phyloP scores from a whole-genome alignment of 768 basidiomycete species.

The Lepiota venenata region DNA sequence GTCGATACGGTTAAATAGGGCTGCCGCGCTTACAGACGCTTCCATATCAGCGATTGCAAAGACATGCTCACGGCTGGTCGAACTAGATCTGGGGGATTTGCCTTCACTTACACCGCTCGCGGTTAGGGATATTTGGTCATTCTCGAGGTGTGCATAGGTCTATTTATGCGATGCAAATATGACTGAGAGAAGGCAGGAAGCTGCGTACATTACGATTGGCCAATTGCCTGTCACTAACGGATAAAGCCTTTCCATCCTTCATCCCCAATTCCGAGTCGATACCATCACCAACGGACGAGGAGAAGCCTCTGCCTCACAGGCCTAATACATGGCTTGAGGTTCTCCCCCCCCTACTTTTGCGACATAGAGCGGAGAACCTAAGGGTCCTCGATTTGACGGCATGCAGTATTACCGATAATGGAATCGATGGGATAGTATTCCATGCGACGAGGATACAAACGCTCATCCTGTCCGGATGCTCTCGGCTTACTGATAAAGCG shows the following conservation, averaged over 20 bases:
- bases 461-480: conserved; percentile 76
- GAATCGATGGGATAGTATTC: conserved; percentile 67
- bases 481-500: conserved; percentile 65
- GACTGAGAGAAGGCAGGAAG: conserved; percentile 38
- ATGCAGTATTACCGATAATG: conserved; percentile 74
- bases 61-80: conserved; percentile 72
- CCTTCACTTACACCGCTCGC: conserved; percentile 64
- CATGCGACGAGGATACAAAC: conserved; percentile 78
- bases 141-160: conserved; percentile 47
- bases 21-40: conserved; percentile 56
- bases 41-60: conserved; percentile 69
- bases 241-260: conserved; percentile 67
- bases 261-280: conserved; percentile 12
- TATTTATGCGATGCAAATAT: background rate
- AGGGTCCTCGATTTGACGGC: conserved; percentile 76
- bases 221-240: conserved; percentile 73
- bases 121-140: conserved; percentile 79
- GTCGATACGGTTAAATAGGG: conserved; percentile 70
- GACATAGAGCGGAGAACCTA: conserved; percentile 67
- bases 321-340: conserved; percentile 59
- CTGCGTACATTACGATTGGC: conserved; percentile 74
- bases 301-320: conserved; percentile 53
- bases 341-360: conserved; percentile 61
- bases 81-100: conserved; percentile 76
- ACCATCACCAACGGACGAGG: conserved; percentile 21